Evolutionary conservation across 495 filamentous ascomycete genomes (phyloP).

Genomic region (Hyaloscypha bicolor): DNA sequence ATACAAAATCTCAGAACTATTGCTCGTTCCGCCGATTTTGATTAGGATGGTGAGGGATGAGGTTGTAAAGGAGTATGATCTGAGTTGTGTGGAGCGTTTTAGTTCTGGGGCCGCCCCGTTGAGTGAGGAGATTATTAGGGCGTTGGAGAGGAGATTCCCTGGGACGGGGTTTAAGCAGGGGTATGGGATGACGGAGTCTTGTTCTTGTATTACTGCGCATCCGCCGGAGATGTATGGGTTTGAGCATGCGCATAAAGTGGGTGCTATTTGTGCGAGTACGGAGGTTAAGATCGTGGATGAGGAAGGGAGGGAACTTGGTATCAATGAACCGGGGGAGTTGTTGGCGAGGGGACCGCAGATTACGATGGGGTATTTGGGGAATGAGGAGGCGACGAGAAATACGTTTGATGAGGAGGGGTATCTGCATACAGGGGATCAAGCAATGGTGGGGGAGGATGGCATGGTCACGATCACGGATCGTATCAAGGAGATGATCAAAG

Average conservation of each 20-base stretch:
- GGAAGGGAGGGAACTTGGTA: conserved; percentile 47
- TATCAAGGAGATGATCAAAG: conserved; percentile 80
- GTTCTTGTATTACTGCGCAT: conserved; percentile 63
- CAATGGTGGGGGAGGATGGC: conserved; percentile 58
- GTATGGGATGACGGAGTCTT: conserved; percentile 73
- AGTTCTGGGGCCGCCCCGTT: conserved; percentile 66
- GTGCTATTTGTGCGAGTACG: conserved; percentile 59
- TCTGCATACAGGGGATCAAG: conserved; percentile 71
- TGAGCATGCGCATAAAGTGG: conserved; percentile 59
- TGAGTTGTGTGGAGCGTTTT: conserved; percentile 53
- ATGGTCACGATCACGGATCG: conserved; percentile 73
- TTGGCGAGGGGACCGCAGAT: conserved; percentile 55
- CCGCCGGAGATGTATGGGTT: conserved; percentile 54
- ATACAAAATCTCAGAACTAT: conserved; percentile 58
- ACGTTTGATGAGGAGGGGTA: conserved; percentile 53
- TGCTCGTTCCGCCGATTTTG: conserved; percentile 70
- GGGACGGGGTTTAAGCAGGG: conserved; percentile 66
- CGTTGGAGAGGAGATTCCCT: conserved; percentile 58
- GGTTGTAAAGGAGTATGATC: conserved; percentile 62
- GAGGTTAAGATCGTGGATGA: conserved; percentile 62
- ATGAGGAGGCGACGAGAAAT: conserved; percentile 65
- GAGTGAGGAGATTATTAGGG: conserved; percentile 61
- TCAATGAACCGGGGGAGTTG: conserved; percentile 63
- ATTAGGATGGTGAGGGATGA: conserved; percentile 68
- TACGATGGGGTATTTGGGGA: conserved; percentile 86